These are phyloP conservation scores for Symbiodinium natans DNA, from an alignment of 73 alveolate species.

Conservation along the genomic window DNA sequence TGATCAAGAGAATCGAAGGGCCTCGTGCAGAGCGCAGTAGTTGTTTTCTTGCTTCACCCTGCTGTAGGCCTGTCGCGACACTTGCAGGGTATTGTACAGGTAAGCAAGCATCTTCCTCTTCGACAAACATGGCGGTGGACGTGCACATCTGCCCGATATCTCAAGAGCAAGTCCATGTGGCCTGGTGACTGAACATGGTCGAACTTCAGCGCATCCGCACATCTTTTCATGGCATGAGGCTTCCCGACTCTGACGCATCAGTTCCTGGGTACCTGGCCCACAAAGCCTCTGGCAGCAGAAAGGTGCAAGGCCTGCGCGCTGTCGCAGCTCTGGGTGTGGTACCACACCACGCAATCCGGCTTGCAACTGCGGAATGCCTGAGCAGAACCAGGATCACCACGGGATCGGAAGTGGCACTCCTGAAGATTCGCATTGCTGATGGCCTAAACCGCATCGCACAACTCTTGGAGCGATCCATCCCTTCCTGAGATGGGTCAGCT, in stretches of 20 bases:
- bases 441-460: no score
- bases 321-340: not conserved
- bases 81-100: not conserved
- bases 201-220: not conserved
- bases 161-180: constrained; percentile 31
- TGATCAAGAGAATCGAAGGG: no score
- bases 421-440: no score
- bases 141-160: constrained; percentile 37
- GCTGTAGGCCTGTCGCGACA: constrained; percentile 56
- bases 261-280: not conserved
- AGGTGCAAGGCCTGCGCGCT: constrained; percentile 40
- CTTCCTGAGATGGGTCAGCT: constrained; percentile 76
- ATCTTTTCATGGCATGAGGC: not conserved
- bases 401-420: constrained; percentile 58
- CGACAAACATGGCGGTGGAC: not conserved
- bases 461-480: not conserved
- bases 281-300: constrained; percentile 39
- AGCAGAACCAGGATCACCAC: constrained; percentile 76
- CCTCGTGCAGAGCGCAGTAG: constrained; percentile 73
- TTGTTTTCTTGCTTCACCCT: constrained; percentile 22
- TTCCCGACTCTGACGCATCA: not conserved
- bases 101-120: not conserved
- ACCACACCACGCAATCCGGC: not conserved
- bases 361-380: constrained; percentile 2
- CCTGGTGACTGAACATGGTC: not conserved